phyloP scores from a whole-genome alignment of 108 stramenopile genomes.

The Aureococcus anophagefferens region DNA sequence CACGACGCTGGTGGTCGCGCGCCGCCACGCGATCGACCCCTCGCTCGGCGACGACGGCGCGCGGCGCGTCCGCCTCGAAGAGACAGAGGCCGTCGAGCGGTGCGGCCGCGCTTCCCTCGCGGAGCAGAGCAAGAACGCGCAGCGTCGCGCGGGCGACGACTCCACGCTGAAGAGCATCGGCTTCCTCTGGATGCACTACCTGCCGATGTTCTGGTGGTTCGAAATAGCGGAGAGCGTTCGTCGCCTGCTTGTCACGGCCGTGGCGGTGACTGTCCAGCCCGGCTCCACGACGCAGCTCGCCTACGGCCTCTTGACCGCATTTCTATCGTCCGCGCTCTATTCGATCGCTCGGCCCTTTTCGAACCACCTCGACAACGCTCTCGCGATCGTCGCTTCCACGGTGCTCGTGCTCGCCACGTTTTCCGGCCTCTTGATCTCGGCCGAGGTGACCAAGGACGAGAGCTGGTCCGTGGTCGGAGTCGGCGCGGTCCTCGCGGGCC shows the following conservation, averaged over 20 bases:
- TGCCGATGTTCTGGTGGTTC: conserved; percentile 12
- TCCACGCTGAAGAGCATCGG: neutral
- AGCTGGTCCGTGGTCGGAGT: no score
- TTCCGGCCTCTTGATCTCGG: no score
- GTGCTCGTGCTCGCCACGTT: no score
- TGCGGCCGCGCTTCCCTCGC: no score
- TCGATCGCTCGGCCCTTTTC: neutral
- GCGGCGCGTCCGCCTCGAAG: no score
- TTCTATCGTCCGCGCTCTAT: neutral
- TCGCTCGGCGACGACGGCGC: neutral
- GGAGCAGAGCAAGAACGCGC: neutral
- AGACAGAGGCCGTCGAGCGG: no score
- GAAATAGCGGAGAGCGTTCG: neutral
- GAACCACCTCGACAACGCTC: neutral
- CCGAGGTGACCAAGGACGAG: no score
- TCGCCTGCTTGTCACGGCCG: conserved; percentile 4
- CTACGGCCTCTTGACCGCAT: neutral
- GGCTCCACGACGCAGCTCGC: conserved; percentile 6
- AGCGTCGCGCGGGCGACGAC: neutral
- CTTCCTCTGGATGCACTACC: conserved; percentile 7
- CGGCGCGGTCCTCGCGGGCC: no score
- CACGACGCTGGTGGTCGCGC: neutral
- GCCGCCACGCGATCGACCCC: neutral
- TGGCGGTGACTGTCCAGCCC: conserved; percentile 1
- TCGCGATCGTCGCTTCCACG: neutral